Evolutionary conservation across 2,329 filamentous ascomycete genomes (phyloP).

Genomic region (Bipolaris sorokiniana): DNA sequence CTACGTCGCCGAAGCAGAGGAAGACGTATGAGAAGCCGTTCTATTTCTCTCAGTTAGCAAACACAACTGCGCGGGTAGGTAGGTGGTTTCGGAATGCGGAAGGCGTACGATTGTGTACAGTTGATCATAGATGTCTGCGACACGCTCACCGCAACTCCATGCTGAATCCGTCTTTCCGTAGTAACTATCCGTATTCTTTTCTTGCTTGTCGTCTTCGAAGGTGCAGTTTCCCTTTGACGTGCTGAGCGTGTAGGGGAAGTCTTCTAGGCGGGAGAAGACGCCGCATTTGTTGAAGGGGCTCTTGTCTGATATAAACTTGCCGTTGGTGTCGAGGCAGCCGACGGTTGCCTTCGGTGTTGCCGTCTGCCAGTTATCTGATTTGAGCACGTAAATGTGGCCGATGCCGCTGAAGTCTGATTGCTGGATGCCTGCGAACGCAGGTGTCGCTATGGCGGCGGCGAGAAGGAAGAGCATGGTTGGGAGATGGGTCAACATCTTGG

Average conservation of each 20-base stretch:
- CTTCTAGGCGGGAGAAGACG: constrained; percentile 25
- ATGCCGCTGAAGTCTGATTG: constrained; percentile 39
- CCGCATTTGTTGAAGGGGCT: constrained; percentile 26
- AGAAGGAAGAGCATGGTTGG: constrained; percentile 16
- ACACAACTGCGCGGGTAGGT: too few species aligned
- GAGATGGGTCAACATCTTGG: constrained; percentile 15
- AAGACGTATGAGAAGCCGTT: constrained; percentile 41
- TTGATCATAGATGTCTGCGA: constrained; percentile 32
- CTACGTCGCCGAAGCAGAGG: constrained; percentile 43
- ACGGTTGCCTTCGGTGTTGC: constrained; percentile 32
- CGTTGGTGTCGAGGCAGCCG: constrained; percentile 36
- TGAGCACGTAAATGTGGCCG: constrained; percentile 39
- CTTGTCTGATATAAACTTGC: constrained; percentile 29
- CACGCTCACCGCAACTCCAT: constrained; percentile 33
- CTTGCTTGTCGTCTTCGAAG: constrained; percentile 34
- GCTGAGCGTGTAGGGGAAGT: constrained; percentile 40
- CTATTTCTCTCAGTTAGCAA: too few species aligned
- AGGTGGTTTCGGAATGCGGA: too few species aligned
- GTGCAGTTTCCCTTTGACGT: constrained; percentile 41
- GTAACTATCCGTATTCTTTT: constrained; percentile 38
- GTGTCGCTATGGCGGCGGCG: constrained; percentile 13
- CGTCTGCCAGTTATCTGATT: constrained; percentile 35
- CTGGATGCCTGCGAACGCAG: constrained; percentile 24
- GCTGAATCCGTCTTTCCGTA: constrained; percentile 38
- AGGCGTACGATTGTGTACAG: constrained; percentile 43